Evolutionary conservation across 352 stramenopile genomes (phyloP), one percentile per base, ranked within the genome.

Genomic region (Phytopythium cucurbitacearum): DNA sequence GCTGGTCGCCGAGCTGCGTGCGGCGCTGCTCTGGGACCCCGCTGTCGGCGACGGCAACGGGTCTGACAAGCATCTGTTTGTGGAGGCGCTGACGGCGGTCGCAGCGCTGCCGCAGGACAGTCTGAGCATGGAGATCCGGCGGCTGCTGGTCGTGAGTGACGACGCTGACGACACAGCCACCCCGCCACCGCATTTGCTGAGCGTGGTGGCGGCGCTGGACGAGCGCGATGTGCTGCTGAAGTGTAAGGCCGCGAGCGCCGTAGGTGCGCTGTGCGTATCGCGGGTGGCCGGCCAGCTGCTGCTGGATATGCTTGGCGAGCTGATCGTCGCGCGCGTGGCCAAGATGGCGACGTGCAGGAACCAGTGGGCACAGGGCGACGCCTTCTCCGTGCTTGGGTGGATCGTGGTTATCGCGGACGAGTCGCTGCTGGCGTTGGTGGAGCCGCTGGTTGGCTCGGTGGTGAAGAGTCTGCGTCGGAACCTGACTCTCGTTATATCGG

Each of bases 301-400:
- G 46, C 59, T 91, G 36, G 73, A 80, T 53, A 33, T 44, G 5
- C 66, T 81, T 45, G 76, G 78, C 28, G 42, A 65, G 0, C 49
- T 56, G 41, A 60, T 87, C 13, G 46, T 85, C 4, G 38, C 42
- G 13, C 67, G 62, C 28, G 60, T 91, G 7, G 32, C 59, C 16
- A 73, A 73, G 40, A 91, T 91, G 80, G 78, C 67, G 12, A 80
- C 68, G 8, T 67, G 69, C 47, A 87, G 73, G 61, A 88, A 89
- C 54, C 71, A 84, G 59, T 91, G 80, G 80, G 71, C 78, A 4
- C 78, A 89, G 46, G 74, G 64, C n/a, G 80, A 91, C 53, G 80
- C 80, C 1, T 81, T 87, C 51, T 88, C 78, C 41, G 78, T 91
- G 35, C 63, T 91, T 9, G 80, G 80, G 6, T 91, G 80, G 80